These are phyloP conservation scores for Geum urbanum DNA, from an alignment of 306 rosid species.

Conservation along the genomic window DNA sequence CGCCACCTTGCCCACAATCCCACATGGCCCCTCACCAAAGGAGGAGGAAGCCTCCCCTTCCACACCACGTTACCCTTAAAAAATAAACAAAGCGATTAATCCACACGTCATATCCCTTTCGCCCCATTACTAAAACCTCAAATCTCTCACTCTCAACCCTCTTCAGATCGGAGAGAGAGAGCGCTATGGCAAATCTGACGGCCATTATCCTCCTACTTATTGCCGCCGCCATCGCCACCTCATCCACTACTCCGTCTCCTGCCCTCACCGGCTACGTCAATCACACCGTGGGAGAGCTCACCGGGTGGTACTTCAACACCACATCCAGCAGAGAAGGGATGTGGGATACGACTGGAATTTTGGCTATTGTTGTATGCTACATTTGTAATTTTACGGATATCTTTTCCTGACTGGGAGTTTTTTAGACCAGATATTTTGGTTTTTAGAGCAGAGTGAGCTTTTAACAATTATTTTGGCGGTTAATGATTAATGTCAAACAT, in stretches of 20 bases:
- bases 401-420: no score
- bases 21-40: background rate
- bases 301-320: slow-evolving; percentile 80
- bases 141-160: background rate
- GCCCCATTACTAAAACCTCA: background rate
- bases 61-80: background rate
- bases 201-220: slow-evolving; percentile 25
- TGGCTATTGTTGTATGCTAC: background rate
- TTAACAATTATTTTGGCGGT: no score
- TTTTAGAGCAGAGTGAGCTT: background rate
- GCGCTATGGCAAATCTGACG: slow-evolving; percentile 18
- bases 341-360: background rate
- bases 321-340: slow-evolving; percentile 27
- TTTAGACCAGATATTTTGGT: background rate
- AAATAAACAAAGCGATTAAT: background rate
- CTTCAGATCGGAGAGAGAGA: slow-evolving; percentile 16
- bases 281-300: slow-evolving; percentile 68
- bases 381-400: background rate
- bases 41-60: background rate
- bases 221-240: background rate
- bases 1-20: no score
- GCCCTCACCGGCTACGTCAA: slow-evolving; percentile 47
- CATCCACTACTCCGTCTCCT: background rate
- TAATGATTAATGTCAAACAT: no score
- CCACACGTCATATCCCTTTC: background rate